Percentiles rank a stretch among this genome's conserved stretches.
Conservation (phyloP, 257 asterid species). For the Cruciata laevipes region DNA sequence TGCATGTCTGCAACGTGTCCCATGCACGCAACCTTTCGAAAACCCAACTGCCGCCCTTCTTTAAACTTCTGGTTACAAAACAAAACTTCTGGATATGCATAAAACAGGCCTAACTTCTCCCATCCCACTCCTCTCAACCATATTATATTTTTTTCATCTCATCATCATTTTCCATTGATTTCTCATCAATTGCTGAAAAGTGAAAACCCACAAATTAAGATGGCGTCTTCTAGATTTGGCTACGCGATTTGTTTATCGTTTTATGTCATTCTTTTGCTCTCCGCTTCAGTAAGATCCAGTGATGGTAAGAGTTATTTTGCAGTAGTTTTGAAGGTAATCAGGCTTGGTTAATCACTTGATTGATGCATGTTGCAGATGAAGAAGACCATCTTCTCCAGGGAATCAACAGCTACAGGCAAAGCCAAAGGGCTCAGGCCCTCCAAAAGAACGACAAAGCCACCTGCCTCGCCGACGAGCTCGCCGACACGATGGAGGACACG, state of each 20-base stretch:
- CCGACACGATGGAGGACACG: slow-evolving; percentile 38
- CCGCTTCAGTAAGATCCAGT: slow-evolving; percentile 18
- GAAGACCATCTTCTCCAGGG: slow-evolving; percentile 54
- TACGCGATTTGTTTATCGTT: slow-evolving; percentile 19
- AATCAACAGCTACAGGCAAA: slow-evolving; percentile 62
- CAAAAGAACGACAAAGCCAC: slow-evolving; percentile 54
- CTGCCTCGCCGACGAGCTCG: slow-evolving; percentile 54
- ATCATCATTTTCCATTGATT: neutral
- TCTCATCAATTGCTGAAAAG: neutral
- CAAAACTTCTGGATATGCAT: neutral
- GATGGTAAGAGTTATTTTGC: slow-evolving; percentile 24
- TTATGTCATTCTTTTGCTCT: slow-evolving; percentile 23
- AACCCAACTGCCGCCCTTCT: neutral
- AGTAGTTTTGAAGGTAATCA: neutral
- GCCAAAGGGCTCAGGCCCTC: slow-evolving; percentile 29
- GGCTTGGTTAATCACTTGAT: too few relatives aligned
- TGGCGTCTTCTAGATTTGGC: slow-evolving; percentile 23
- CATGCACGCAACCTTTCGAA: neutral
- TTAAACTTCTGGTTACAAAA: neutral
- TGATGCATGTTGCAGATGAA: slow-evolving; percentile 32
- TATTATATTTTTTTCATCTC: neutral
- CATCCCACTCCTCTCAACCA: neutral
- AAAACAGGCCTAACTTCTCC: neutral
- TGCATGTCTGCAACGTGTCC: slow-evolving; percentile 52
- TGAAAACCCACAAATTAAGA: neutral